Base-by-base conservation (phyloP, 1,284 basidiomycete genomes). In the Acaromyces ingoldii region DNA sequence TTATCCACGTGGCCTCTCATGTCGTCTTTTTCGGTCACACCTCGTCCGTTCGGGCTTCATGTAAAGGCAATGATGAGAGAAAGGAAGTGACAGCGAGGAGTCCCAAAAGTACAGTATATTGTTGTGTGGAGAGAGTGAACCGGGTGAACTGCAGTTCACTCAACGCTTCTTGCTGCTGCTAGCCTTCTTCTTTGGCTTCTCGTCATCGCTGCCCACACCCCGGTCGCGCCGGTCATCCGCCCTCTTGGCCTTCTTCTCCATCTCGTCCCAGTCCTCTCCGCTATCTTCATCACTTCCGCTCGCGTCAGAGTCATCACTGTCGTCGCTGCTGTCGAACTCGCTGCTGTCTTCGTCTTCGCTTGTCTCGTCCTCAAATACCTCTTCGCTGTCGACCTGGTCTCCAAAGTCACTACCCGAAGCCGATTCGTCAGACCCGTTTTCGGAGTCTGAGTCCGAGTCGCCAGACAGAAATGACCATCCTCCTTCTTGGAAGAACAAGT, bases 401-500 rank as follows among this genome's bases (percentile, higher is more conserved):
- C 66, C 75, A 63, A 73, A 74, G 61, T 73, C 72, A 36, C 65
- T 70, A 1, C 67, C 71, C 1, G 62, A 66, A 4, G 70, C 69
- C 11, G 59, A 64, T 22, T 67, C 66, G 21, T 57, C 66, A 10
- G 65, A 66, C 51, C 70, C 73, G 31, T 67, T 60, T 39, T 74
- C 71, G 13, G 67, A 71, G 28, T 70, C 74, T 24, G 68, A 70
- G n/a, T 71, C 76, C 49, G 68, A 71, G 44, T 72, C 72, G 10
- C 62, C 67, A 6, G 61, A 60, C 49, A 98, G 81, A 85, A 95
- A 97, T 53, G 80, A 81, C 95, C 95, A 98, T 28, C 95, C 95
- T 25, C 91, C 92, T 51, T 88, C 85, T 60, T 86, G 86, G 84
- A 95, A 99, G 80, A 98, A 99, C 47, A 89, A 89, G 70, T 89